A percentile compares a stretch with the other conserved stretches of the same genome.
phyloP scores from a whole-genome alignment of 179 eudicot genomes.

The Spinacia oleracea region DNA sequence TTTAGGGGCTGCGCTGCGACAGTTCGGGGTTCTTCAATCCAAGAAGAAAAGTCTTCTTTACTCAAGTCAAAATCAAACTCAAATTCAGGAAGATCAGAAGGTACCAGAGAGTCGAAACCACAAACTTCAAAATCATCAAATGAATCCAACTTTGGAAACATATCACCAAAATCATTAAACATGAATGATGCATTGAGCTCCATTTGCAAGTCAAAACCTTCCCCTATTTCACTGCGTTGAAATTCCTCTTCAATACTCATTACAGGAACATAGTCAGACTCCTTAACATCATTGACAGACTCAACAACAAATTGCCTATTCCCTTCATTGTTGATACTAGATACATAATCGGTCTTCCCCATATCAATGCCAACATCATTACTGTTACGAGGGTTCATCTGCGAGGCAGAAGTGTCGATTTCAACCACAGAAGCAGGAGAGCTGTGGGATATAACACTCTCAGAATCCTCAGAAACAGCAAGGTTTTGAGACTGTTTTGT shows the following conservation, averaged over 20 bases:
- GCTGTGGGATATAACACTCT: conserved; percentile 43
- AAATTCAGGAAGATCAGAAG: conserved; percentile 48
- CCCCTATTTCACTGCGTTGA: conserved; percentile 34
- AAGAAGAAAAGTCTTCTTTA: conserved; percentile 51
- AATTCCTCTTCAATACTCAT: conserved; percentile 31
- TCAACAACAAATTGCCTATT: background rate
- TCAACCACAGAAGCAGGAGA: conserved; percentile 66
- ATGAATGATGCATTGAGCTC: conserved; percentile 45
- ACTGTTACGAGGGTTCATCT: background rate
- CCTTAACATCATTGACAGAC: background rate
- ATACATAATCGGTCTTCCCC: background rate
- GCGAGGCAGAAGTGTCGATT: conserved; percentile 33
- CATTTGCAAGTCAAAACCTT: conserved; percentile 42
- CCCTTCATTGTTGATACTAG: background rate
- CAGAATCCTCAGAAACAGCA: conserved; percentile 44
- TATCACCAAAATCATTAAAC: conserved; percentile 31
- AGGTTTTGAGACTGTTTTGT: conserved; percentile 23
- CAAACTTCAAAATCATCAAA: conserved; percentile 42
- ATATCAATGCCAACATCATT: background rate
- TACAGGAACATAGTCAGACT: conserved; percentile 15
- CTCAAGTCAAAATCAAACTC: conserved; percentile 54
- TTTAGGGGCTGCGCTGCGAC: conserved; percentile 50
- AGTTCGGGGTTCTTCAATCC: conserved; percentile 57
- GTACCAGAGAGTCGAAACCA: conserved; percentile 36
- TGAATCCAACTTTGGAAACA: conserved; percentile 33